These are phyloP conservation scores for Erythrophleum fordii DNA, from an alignment of 306 rosid genomes.

Conservation along the genomic window DNA sequence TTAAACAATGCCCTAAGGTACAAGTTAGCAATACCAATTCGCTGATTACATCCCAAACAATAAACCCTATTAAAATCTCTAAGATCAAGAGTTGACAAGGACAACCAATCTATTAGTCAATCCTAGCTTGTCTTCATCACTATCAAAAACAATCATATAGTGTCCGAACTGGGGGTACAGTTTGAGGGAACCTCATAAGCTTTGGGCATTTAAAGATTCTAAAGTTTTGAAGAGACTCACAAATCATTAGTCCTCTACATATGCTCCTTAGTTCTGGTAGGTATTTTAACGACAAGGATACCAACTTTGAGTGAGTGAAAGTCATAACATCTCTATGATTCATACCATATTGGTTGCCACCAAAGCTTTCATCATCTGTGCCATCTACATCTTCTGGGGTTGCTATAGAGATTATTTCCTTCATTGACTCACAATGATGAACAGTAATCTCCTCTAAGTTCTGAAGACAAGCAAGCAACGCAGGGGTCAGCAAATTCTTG, in stretches of 20 bases:
- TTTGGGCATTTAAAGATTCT: slow-evolving; percentile 29
- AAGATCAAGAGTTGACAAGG: background rate
- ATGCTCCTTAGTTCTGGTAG: slow-evolving; percentile 29
- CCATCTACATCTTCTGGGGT: background rate
- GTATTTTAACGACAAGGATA: slow-evolving; percentile 19
- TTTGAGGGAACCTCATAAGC: slow-evolving; percentile 12
- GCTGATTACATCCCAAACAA: slow-evolving; percentile 15
- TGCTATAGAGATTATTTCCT: slow-evolving; percentile 5
- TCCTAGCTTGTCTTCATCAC: slow-evolving; percentile 10
- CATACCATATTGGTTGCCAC: background rate
- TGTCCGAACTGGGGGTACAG: slow-evolving; percentile 20
- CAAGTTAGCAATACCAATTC: background rate
- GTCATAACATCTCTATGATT: background rate
- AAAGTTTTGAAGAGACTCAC: slow-evolving; percentile 23
- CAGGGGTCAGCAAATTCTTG: slow-evolving; percentile 24
- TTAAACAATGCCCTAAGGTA: background rate
- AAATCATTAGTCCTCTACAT: slow-evolving; percentile 22
- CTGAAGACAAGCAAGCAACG: slow-evolving; percentile 2
- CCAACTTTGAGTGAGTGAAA: slow-evolving; percentile 3
- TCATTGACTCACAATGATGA: slow-evolving; percentile 4
- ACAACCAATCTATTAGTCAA: background rate
- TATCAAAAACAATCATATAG: slow-evolving; percentile 8
- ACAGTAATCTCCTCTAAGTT: background rate
- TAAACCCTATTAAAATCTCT: background rate
- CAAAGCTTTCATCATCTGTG: background rate